Evolutionary conservation across 2,329 filamentous ascomycete species (phyloP), one percentile per base, ranked within the genome.

Genomic region (Dactylella cylindrospora): DNA sequence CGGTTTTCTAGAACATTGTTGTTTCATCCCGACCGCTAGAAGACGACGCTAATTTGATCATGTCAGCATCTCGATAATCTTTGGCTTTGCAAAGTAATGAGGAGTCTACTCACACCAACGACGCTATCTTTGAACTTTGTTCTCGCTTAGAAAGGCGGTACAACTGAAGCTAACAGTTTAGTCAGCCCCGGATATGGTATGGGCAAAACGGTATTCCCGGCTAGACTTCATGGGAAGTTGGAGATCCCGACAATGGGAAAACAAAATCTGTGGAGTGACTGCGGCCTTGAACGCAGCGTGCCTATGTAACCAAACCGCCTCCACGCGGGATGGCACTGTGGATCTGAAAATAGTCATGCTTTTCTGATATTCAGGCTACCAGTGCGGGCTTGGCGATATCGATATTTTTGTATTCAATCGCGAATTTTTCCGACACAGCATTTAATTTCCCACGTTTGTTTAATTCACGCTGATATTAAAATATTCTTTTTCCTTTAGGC

Each of bases 31-130:
- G 33, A 40, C 19, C n/a, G 13, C 47, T 61, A 41, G 41, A 47
- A 22, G 47, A 31, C 41, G 41, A 33, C 46, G 41, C 46, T 29
- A 36, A 8, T 51, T 36, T 23, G 25, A 26, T 29, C 55, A 47
- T 53, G 55, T 61, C 55, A 61, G 55, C 55, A 57, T 19, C 38
- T 61, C 47, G 36, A 57, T 53, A 53, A 61, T 53, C 32, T 32
- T 40, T 17, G n/a, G 32, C 17, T 25, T 29, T 20, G 12, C 44
- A 29, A 22, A 45, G 54, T 60, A 51, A 60, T 51, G 36, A 45
- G 26, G n/a, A n/a, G n/a, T n/a, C n/a, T n/a, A n/a, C n/a, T n/a
- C n/a, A n/a, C n/a, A 38, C 45, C 31, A 60, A 55, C 32, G 26
- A 17, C 35, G 38, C 32, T 33, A 38, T 17, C 44, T 36, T 31